Evolutionary conservation across 768 basidiomycete species (phyloP), one percentile per base, ranked within the genome.

Genomic region (Tricholoma flavovirens): DNA sequence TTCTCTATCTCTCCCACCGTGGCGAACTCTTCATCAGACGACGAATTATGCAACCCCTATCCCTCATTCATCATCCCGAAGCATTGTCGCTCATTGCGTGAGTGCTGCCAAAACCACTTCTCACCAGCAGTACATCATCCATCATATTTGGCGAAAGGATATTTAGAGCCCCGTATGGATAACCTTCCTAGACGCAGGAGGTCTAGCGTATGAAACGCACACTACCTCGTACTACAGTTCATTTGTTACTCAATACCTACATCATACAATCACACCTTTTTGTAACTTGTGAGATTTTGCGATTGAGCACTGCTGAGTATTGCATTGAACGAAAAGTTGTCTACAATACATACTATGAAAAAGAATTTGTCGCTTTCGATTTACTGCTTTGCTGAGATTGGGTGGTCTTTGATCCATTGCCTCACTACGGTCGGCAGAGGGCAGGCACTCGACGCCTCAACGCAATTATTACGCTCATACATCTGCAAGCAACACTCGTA

Each of bases 401-500:
- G 70, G 63, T 85, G 81, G 60, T 71, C 72, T 61, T 79, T 81
- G 33, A 87, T 61, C 87, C 87, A 88, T 32, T 79, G 71, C 45
- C 75, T 70, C 2, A 88, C 73, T 4, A 82, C 80, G 29, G 57
- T 67, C 21, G 71, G 73, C 61, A 75, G 73, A 0, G 87, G 87
- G 67, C 87, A 90, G 0, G 84, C 83, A 0, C 83, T 83, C 3
- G 84, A 83, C 56, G 77, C 72, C 9, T 68, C 75, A 33, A 73
- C 66, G 9, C 59, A 71, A 1, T 69, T 69, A 4, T 71, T 73
- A 19, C 59, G 51, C 4, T 76, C 71, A 66, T 88, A 84, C 75
- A 88, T 79, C 24, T 64, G 54, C 43, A 77, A 71, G 62, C 88
- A 90, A 59, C 88, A 89, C 55, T 63, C 55, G 63, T 89, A 89